Conservation (phyloP, 148 eudicot species). For the Camellia japonica region DNA sequence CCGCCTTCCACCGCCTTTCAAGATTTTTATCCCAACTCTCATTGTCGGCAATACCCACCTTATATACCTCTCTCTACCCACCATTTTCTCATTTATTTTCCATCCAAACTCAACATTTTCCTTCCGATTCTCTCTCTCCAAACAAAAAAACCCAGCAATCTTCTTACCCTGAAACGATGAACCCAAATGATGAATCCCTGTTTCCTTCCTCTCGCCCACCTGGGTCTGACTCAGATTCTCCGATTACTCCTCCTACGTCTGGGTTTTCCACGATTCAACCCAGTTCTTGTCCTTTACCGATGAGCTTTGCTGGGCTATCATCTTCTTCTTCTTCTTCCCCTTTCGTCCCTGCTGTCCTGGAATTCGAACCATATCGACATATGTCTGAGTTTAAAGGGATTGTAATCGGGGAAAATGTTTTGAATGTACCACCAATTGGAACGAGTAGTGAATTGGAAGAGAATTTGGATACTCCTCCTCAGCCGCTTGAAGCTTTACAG, state of each 20-base stretch:
- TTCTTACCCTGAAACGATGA: slow-evolving; percentile 1
- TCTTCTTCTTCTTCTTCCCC: slow-evolving; percentile 4
- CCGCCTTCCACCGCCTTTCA: slow-evolving; percentile 20
- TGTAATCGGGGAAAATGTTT: neutral
- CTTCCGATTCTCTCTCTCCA: neutral
- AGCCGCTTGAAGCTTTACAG: slow-evolving; percentile 51
- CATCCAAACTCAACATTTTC: neutral
- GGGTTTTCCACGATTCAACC: slow-evolving; percentile 13
- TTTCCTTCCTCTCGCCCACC: slow-evolving; percentile 1
- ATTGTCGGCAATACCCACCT: slow-evolving; percentile 14
- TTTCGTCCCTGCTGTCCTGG: neutral
- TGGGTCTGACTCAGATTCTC: slow-evolving; percentile 10
- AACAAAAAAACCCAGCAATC: neutral
- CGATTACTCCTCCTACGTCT: neutral
- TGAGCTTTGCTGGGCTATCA: neutral
- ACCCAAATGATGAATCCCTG: neutral
- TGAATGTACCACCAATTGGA: neutral
- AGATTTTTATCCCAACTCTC: slow-evolving; percentile 15
- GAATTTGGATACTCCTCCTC: slow-evolving; percentile 33
- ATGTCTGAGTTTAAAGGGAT: neutral
- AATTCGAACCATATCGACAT: neutral
- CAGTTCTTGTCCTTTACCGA: neutral
- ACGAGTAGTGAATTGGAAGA: neutral
- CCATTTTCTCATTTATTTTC: slow-evolving; percentile 11
- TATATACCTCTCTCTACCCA: neutral